Evolutionary conservation across 2,329 filamentous ascomycete species (phyloP), one percentile per base, ranked within the genome.

Genomic region (Mycosphaerelloides madeirae): DNA sequence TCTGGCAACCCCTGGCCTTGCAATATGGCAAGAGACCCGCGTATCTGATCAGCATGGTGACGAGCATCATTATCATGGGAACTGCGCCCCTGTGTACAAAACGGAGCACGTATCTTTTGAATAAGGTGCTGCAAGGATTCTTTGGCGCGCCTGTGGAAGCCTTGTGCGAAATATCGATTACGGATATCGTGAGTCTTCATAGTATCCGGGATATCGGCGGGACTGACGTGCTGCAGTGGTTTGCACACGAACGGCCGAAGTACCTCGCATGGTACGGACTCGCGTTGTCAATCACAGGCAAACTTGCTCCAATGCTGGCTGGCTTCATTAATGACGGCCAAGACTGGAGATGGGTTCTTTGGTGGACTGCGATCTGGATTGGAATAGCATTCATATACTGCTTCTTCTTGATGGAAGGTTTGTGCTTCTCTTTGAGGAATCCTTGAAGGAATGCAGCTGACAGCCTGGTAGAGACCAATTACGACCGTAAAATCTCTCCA

Each of bases 351-450:
- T 77, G 74, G 71, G 67, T 70, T 12, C 65, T 74, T 8, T 61
- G 62, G 73, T 78, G 74, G 66, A 72, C 71, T 16, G 73, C 77
- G 2, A 79, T 81, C 16, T 70, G 81, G 50, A 60, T 65, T 2
- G 75, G 64, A 1, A 60, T 72, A 2, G 67, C 63, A 4, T 72
- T 76, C 31, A 53, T 80, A n/a, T 69, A 78, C 48, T 63, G 76
- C 2, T 80, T 79, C 62, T 75, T 81, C 53, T 72, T 76, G 56
- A 74, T 80, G 68, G 78, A 81, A 57, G 46, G 46, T 49, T 12
- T n/a, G 33, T 8, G 9, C 22, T 5, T 9, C 9, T 16, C 13
- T 14, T 29, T 6, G n/a, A 13, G n/a, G 32, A 31, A 38, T 12
- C 35, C 19, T 1, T 35, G 15, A 34, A 11, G 14, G 12, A 6